Percentiles rank a stretch among this genome's conserved stretches.
phyloP scores from a whole-genome alignment of 495 filamentous ascomycete genomes.

The Tuber aestivum region DNA sequence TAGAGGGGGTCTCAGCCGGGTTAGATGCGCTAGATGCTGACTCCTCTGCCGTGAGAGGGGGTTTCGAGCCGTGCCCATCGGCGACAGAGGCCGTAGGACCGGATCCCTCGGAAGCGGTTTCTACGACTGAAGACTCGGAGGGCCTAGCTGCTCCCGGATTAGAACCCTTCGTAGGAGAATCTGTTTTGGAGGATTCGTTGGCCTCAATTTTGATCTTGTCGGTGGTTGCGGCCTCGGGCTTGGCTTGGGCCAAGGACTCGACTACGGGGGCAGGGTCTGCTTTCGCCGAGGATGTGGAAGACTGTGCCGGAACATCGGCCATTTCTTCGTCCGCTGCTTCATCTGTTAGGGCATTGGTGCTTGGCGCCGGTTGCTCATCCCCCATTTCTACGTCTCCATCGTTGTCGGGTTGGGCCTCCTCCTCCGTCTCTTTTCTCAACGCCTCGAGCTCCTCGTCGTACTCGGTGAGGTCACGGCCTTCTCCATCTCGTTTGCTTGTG shows the following conservation, averaged over 20 bases:
- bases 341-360: slow-evolving; percentile 45
- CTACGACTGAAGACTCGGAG: background rate
- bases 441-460: slow-evolving; percentile 49
- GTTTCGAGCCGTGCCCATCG: background rate
- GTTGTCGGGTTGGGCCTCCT: slow-evolving; percentile 45
- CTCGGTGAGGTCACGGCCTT: slow-evolving; percentile 45
- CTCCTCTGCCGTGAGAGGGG: background rate
- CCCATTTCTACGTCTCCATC: slow-evolving; percentile 59
- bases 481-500: slow-evolving; percentile 13
- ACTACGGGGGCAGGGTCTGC: background rate
- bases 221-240: background rate
- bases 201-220: background rate
- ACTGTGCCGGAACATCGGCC: slow-evolving; percentile 22
- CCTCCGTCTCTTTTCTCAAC: slow-evolving; percentile 49
- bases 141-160: background rate
- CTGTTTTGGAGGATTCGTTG: background rate
- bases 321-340: slow-evolving; percentile 45
- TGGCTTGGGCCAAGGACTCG: background rate
- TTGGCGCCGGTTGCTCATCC: slow-evolving; percentile 41
- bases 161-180: background rate
- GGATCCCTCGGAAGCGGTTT: background rate
- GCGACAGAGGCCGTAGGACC: background rate
- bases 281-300: slow-evolving; percentile 6
- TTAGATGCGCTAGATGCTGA: background rate
- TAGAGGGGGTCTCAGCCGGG: background rate